Percentiles rank a stretch among this genome's conserved stretches.
These are phyloP conservation scores for Eremomyces bilateralis DNA, from an alignment of 495 filamentous ascomycete genomes.

Conservation along the genomic window DNA sequence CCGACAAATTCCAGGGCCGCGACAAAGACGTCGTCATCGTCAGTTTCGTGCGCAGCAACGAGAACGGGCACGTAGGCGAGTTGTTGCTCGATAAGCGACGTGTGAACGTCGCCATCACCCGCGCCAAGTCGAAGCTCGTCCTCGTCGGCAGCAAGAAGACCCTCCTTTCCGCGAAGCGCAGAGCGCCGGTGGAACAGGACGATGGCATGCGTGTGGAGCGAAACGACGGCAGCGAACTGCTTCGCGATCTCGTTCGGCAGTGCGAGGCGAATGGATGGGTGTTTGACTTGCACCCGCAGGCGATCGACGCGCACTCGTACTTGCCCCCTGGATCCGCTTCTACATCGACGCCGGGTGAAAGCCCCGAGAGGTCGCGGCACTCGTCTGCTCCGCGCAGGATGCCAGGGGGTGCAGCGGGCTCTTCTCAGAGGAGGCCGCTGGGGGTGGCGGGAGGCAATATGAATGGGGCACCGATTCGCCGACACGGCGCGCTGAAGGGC, in stretches of 20 bases:
- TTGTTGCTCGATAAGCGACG: conserved; percentile 77
- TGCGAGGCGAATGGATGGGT: conserved; percentile 57
- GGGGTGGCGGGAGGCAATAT: too few species aligned
- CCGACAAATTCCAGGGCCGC: conserved; percentile 86
- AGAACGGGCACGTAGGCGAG: conserved; percentile 48
- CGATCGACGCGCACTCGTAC: conserved; percentile 31
- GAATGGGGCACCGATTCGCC: too few species aligned
- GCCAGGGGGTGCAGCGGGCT: too few species aligned
- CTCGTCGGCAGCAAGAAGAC: conserved; percentile 66
- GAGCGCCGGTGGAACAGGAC: not conserved
- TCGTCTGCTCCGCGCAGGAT: too few species aligned
- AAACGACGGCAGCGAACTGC: conserved; percentile 41
- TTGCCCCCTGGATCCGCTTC: too few species aligned
- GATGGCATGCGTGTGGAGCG: not conserved
- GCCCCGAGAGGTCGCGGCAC: too few species aligned
- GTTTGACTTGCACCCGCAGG: conserved; percentile 40
- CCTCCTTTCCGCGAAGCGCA: conserved; percentile 21
- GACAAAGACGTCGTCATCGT: conserved; percentile 86
- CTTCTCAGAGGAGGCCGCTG: too few species aligned
- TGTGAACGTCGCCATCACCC: conserved; percentile 87
- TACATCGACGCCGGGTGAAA: too few species aligned
- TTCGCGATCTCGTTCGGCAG: conserved; percentile 49
- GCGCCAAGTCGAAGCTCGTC: conserved; percentile 74
- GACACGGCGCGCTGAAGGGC: too few species aligned
- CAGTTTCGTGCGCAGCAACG: conserved; percentile 68